Percentiles rank a stretch among this genome's conserved stretches.
Evolutionary conservation across 202 grass and related monocot genomes (phyloP).

Genomic region (Panicum virgatum): DNA sequence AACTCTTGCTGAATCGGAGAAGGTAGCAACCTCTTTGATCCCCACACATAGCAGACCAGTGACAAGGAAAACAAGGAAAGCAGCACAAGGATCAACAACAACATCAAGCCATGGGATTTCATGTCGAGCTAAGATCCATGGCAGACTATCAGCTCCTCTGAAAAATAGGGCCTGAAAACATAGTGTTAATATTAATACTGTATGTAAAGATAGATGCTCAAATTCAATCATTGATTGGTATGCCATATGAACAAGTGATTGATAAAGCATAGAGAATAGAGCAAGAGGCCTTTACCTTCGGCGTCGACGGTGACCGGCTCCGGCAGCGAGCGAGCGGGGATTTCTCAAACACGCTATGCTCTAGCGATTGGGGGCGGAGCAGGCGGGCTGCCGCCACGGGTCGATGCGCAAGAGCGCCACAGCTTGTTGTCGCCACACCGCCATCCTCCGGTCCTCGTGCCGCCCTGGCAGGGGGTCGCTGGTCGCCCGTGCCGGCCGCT

Average conservation of each 20-base stretch:
- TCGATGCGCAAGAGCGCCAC: no score
- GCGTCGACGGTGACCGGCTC: no score
- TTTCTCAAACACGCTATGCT: no score
- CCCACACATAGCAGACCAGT: slow-evolving; percentile 79
- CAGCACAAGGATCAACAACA: slow-evolving; percentile 89
- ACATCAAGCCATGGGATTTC: slow-evolving; percentile 68
- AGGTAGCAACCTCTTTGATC: slow-evolving; percentile 85
- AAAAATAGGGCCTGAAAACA: slow-evolving; percentile 86
- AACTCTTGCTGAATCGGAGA: slow-evolving; percentile 21
- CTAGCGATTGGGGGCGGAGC: no score
- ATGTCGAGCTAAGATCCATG: slow-evolving; percentile 86
- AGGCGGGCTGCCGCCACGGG: no score
- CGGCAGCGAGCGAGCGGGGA: no score
- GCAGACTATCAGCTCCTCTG: slow-evolving; percentile 77
- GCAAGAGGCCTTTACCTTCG: no score
- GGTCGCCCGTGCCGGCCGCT: no score
- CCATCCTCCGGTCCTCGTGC: no score
- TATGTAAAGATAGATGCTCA: slow-evolving; percentile 1
- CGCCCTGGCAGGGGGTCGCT: no score
- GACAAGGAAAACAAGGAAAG: slow-evolving; percentile 68
- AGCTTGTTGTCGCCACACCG: no score
- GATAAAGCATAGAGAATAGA: no score
- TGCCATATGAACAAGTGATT: background rate
- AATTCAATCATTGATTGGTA: background rate
- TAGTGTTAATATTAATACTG: background rate